Evolutionary conservation across 2,329 filamentous ascomycete genomes (phyloP).

Genomic region (Colletotrichum euphorbiae): DNA sequence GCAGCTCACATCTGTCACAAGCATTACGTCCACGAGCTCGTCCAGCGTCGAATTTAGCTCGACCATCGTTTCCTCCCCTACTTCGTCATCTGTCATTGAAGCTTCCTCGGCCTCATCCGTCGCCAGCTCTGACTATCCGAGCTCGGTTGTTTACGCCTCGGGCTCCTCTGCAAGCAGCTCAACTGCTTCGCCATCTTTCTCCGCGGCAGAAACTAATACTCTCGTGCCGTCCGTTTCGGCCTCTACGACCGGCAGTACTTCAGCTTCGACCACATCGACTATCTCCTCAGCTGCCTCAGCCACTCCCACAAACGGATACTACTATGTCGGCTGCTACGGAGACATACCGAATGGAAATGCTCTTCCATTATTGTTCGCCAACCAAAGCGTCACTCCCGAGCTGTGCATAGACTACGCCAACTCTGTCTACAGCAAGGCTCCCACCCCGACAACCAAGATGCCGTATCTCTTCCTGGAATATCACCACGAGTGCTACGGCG

Average conservation of each 20-base stretch:
- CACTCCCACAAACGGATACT: constrained; percentile 45
- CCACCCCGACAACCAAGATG: constrained; percentile 43
- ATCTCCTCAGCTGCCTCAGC: constrained; percentile 34
- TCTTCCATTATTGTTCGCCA: constrained; percentile 47
- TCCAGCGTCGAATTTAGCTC: background rate
- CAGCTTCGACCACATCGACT: constrained; percentile 2
- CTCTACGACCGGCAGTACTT: constrained; percentile 26
- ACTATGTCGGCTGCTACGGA: constrained; percentile 47
- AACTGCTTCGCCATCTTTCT: background rate
- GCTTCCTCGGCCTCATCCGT: background rate
- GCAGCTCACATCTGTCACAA: no score
- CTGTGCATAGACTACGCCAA: constrained; percentile 49
- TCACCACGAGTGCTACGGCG: constrained; percentile 50
- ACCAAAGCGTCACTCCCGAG: constrained; percentile 49
- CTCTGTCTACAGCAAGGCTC: constrained; percentile 44
- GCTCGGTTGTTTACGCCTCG: background rate
- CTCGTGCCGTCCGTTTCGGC: constrained; percentile 31
- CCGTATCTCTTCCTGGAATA: constrained; percentile 49
- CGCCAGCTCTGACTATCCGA: background rate
- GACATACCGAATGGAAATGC: constrained; percentile 46
- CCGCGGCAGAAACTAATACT: constrained; percentile 13
- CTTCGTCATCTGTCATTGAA: background rate
- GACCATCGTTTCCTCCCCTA: constrained; percentile 13
- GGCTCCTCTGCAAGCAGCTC: constrained; percentile 11
- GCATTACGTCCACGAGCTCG: background rate